Percentiles rank a stretch among this genome's conserved stretches.
Conservation (phyloP, 140 eudicot species). For the Bidens hawaiensis region DNA sequence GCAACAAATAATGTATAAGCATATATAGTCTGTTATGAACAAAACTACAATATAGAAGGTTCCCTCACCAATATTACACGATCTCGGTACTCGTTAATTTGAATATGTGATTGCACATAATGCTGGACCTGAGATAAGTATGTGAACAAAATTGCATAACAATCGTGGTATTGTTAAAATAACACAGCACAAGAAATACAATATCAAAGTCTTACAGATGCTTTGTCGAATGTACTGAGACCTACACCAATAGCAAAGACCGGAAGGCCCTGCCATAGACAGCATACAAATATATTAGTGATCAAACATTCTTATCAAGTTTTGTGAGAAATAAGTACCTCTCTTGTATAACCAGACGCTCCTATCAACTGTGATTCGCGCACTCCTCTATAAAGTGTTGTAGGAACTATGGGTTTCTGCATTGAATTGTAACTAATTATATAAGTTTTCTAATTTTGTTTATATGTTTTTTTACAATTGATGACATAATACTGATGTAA, state of each 20-base stretch:
- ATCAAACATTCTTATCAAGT: not conserved
- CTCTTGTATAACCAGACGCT: conserved; percentile 62
- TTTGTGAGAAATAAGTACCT: conserved; percentile 32
- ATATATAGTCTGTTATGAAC: not conserved
- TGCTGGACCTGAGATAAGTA: conserved; percentile 46
- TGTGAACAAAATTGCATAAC: not conserved
- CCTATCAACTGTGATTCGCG: conserved; percentile 81
- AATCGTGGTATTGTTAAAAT: conserved; percentile 9
- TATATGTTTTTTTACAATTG: not conserved
- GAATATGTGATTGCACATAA: conserved; percentile 80
- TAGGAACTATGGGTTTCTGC: conserved; percentile 79
- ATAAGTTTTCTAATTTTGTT: not conserved
- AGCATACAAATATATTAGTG: not conserved
- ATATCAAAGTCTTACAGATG: conserved; percentile 57
- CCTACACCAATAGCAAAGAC: conserved; percentile 75
- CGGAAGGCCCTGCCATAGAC: conserved; percentile 58
- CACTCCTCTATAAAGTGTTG: conserved; percentile 51
- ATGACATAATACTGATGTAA: not conserved
- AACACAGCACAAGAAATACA: not conserved
- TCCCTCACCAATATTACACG: conserved; percentile 60
- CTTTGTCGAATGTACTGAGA: conserved; percentile 63
- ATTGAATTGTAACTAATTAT: conserved; percentile 1
- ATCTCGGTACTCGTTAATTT: conserved; percentile 75
- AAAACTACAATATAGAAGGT: not conserved
- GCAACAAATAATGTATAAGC: conserved; percentile 4